A percentile compares a stretch with the other conserved stretches of the same genome.
Evolutionary conservation across 192 early-diverging fungal species (phyloP).

Genomic region (Jimgerdemannia lactiflua): DNA sequence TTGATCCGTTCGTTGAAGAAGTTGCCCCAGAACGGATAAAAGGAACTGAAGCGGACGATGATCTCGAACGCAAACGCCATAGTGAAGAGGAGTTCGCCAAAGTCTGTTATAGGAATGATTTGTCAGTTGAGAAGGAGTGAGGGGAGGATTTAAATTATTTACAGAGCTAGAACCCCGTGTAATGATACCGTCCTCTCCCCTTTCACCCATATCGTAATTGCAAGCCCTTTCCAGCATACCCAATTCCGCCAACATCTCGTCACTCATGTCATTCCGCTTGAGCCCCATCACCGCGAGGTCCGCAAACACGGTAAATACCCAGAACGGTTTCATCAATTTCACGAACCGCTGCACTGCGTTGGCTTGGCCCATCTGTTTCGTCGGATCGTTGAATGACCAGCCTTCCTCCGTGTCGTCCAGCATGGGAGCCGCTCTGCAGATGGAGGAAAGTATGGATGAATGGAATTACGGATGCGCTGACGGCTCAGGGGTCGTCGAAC

Average conservation of each 20-base stretch:
- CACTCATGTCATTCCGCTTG: slow-evolving; percentile 28
- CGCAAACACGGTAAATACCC: slow-evolving; percentile 39
- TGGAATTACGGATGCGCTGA: no score
- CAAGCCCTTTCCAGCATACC: slow-evolving; percentile 15
- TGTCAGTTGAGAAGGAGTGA: no score
- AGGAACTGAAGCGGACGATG: slow-evolving; percentile 34
- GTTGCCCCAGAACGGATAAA: slow-evolving; percentile 18
- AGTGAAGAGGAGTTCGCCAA: slow-evolving; percentile 42
- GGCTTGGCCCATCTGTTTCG: slow-evolving; percentile 4
- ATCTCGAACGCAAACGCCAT: slow-evolving; percentile 48
- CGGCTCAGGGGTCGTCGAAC: no score
- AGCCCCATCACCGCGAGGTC: slow-evolving; percentile 50
- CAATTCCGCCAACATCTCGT: slow-evolving; percentile 14
- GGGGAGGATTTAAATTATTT: slow-evolving; percentile 1
- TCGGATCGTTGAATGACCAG: slow-evolving; percentile 20
- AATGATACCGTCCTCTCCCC: background rate
- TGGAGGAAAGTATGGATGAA: no score
- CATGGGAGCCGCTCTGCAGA: slow-evolving; percentile 16
- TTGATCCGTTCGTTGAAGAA: slow-evolving; percentile 49
- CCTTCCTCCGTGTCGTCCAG: slow-evolving; percentile 29
- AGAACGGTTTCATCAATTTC: slow-evolving; percentile 25
- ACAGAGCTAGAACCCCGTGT: background rate
- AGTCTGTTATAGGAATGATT: slow-evolving; percentile 31
- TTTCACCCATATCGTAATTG: background rate
- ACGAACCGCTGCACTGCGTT: slow-evolving; percentile 15